Percentiles rank a stretch among this genome's conserved stretches.
Evolutionary conservation across 2,329 filamentous ascomycete genomes (phyloP).

Genomic region (Malbranchea zuffiana): DNA sequence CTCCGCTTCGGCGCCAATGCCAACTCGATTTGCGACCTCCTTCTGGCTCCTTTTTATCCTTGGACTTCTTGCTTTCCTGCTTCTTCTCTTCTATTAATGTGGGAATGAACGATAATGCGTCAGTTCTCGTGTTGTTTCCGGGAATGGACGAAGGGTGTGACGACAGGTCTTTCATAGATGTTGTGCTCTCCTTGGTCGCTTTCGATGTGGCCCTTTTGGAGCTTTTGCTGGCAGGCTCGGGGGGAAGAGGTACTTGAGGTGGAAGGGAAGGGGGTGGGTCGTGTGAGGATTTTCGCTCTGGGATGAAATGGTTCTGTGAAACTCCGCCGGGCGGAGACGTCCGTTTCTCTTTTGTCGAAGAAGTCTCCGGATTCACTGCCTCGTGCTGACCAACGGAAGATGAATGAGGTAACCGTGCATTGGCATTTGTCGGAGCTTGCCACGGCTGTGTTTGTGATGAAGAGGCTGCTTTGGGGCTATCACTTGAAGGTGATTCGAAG

Average conservation of each 20-base stretch:
- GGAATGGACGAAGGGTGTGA: constrained; percentile 58
- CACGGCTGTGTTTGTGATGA: constrained; percentile 39
- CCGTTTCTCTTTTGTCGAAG: constrained; percentile 37
- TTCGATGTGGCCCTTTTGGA: constrained; percentile 27
- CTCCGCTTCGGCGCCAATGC: constrained; percentile 62
- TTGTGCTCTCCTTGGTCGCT: constrained; percentile 29
- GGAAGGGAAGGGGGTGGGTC: constrained; percentile 39
- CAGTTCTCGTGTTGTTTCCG: constrained; percentile 60
- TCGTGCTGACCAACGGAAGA: background rate
- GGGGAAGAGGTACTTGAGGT: constrained; percentile 27
- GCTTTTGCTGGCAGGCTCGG: constrained; percentile 20
- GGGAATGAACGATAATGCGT: constrained; percentile 69
- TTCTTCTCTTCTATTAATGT: constrained; percentile 65
- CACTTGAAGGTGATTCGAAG: constrained; percentile 15
- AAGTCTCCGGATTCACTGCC: constrained; percentile 42
- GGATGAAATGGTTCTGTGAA: constrained; percentile 28
- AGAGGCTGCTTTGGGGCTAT: constrained; percentile 9
- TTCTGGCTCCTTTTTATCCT: constrained; percentile 62
- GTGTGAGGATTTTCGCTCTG: constrained; percentile 44
- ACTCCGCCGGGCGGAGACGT: constrained; percentile 19
- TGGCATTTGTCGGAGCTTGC: constrained; percentile 46
- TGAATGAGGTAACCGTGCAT: constrained; percentile 41
- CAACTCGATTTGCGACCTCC: constrained; percentile 64
- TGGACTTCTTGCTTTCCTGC: constrained; percentile 52
- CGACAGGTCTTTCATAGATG: constrained; percentile 54